These are phyloP conservation scores for Eremothecium cymbalariae DNA, from an alignment of 1,139 yeast genomes.

Conservation along the genomic window DNA sequence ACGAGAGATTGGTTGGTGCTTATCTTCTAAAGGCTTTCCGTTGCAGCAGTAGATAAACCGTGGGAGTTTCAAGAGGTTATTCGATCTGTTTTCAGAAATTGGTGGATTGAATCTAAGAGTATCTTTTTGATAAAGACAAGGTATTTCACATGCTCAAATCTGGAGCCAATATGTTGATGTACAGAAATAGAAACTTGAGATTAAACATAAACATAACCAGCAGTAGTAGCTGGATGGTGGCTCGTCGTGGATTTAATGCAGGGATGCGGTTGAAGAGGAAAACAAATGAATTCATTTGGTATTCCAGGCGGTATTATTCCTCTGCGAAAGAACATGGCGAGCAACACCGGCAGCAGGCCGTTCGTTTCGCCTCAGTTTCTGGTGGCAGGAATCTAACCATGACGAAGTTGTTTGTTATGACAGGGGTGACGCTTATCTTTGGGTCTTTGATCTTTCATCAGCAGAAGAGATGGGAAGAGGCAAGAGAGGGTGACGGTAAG, in stretches of 20 bases:
- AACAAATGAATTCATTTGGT: conserved; percentile 4
- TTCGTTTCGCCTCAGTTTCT: conserved; percentile 4
- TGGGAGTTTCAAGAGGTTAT: no score
- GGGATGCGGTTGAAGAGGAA: conserved; percentile 5
- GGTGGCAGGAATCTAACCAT: not conserved
- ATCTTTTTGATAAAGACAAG: no score
- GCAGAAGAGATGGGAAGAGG: conserved; percentile 19
- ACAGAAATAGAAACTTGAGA: conserved; percentile 4
- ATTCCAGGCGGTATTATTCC: conserved; percentile 4
- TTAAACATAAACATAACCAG: conserved; percentile 2
- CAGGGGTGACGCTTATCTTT: conserved; percentile 27
- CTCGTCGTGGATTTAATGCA: conserved; percentile 3
- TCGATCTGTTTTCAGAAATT: no score
- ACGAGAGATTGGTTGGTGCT: no score
- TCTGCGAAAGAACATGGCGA: conserved; percentile 3
- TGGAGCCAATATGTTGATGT: conserved; percentile 1
- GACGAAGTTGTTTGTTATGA: conserved; percentile 11
- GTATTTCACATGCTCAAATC: conserved; percentile 2
- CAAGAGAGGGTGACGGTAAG: conserved; percentile 28
- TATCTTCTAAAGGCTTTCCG: no score
- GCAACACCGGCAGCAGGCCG: conserved; percentile 1
- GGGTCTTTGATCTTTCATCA: conserved; percentile 23
- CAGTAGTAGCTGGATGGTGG: conserved; percentile 4
- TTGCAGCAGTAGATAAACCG: no score
- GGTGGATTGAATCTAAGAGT: no score